Evolutionary conservation across 1,284 basidiomycete species (phyloP).

Genomic region (Retiboletus flavoniger): DNA sequence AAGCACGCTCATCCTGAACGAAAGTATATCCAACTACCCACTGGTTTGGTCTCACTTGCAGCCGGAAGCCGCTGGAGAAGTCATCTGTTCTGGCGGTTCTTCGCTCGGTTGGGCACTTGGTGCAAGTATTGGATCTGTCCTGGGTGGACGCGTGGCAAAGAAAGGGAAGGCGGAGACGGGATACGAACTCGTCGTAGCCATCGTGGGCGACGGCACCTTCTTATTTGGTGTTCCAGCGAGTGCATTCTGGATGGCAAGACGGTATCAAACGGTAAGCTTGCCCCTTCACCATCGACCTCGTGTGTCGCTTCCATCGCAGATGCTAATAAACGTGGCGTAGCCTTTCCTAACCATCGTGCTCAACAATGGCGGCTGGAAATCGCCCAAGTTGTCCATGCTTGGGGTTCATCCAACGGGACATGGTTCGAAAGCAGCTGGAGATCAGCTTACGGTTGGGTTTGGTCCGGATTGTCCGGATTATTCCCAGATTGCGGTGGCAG

Average conservation of each 20-base stretch:
- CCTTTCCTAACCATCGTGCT: slow-evolving; percentile 69
- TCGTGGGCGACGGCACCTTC: slow-evolving; percentile 70
- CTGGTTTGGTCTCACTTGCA: slow-evolving; percentile 56
- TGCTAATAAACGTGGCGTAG: slow-evolving; percentile 32
- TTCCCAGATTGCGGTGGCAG: slow-evolving; percentile 59
- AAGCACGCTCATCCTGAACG: slow-evolving; percentile 55
- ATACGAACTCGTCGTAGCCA: slow-evolving; percentile 52
- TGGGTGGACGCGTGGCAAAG: slow-evolving; percentile 42
- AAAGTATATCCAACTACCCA: slow-evolving; percentile 58
- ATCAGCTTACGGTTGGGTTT: slow-evolving; percentile 60
- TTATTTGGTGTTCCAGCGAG: slow-evolving; percentile 66
- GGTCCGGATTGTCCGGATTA: slow-evolving; percentile 65
- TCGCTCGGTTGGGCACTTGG: slow-evolving; percentile 67
- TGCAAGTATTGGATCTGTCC: slow-evolving; percentile 56
- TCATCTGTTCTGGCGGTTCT: slow-evolving; percentile 56
- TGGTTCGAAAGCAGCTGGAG: slow-evolving; percentile 47
- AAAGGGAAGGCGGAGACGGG: slow-evolving; percentile 25
- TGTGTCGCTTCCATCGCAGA: not conserved
- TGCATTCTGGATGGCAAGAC: slow-evolving; percentile 68
- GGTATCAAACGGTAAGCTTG: slow-evolving; percentile 57
- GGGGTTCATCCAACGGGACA: slow-evolving; percentile 60
- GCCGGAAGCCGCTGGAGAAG: slow-evolving; percentile 49
- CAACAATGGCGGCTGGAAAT: slow-evolving; percentile 73
- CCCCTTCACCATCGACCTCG: not conserved
- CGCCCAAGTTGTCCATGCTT: slow-evolving; percentile 63